Conservation (phyloP, 2,329 filamentous ascomycete genomes). For the Clonostachys solani region DNA sequence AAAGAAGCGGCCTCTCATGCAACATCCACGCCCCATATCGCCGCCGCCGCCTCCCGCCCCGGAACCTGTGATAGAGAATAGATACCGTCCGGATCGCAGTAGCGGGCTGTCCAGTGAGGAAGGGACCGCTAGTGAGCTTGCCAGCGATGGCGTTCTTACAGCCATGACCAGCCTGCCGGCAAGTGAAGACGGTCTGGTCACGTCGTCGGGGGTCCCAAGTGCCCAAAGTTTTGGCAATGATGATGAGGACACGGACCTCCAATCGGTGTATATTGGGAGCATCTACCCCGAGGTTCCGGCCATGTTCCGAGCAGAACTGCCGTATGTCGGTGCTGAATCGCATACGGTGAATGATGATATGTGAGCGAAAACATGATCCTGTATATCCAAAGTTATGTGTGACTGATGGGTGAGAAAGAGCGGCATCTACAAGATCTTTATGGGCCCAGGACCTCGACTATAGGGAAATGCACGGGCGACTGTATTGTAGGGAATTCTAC, state of each 20-base stretch:
- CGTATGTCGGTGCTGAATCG: conserved; percentile 19
- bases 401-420: conserved; percentile 13
- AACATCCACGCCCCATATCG: not conserved
- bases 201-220: conserved; percentile 2
- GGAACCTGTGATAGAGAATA: not conserved
- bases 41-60: not conserved
- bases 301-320: conserved; percentile 26
- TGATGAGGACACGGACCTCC: conserved; percentile 28
- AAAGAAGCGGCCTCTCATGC: not conserved
- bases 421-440: conserved; percentile 42
- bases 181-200: conserved; percentile 6
- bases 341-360: conserved; percentile 18
- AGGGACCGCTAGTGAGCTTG: conserved; percentile 21
- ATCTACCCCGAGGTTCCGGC: conserved; percentile 29
- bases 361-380: conserved; percentile 24
- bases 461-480: conserved; percentile 55
- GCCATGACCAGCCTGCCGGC: conserved; percentile 30
- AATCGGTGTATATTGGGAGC: conserved; percentile 36
- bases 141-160: conserved; percentile 1
- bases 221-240: conserved; percentile 10
- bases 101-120: conserved; percentile 26
- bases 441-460: conserved; percentile 49
- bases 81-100: not conserved
- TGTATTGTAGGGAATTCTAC: conserved; percentile 59
- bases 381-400: too few relatives aligned